Base-by-base conservation (phyloP, 768 basidiomycete species). In the Leccinum broughii region DNA sequence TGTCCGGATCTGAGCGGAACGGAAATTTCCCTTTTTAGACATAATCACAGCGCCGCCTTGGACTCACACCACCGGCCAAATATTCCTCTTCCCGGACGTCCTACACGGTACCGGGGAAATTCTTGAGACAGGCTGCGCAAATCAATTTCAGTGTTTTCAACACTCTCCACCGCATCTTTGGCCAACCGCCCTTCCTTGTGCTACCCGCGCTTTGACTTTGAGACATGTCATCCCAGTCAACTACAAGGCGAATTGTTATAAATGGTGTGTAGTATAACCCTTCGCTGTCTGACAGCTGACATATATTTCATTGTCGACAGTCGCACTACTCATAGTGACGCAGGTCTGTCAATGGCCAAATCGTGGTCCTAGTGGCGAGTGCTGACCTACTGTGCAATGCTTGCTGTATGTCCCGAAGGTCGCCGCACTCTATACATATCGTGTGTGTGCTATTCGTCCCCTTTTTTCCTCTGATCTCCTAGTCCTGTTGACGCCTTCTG, bases 381-480 rank as follows among this genome's bases (percentile, higher is more conserved):
- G 8, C 52, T 58, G 60, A 67, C 55, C 54, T 13, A 13, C 49
- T 53, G 39, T 28, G 11, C 15, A 35, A 60, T 28, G 26, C 48
- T 51, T 41, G 37, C 13, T 17, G 3, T 53, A 39, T 55, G 68
- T 52, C 24, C 10, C 28, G 61, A 83, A 93, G 90, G 87, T 86
- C 75, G 91, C 90, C 35, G 75, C 87, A 63, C 92, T 87, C 71
- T 92, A 91, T 71, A 87, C 90, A 32, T 77, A 91, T 61, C 80
- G 83, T 69, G 90, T 89, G 62, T 66, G 86, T 77, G 26, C 28
- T 56, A n/a, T 22, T 53, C 30, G 28, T 37, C 26, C 34, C 34
- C 4, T 28, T 17, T 14, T 13, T 37, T n/a, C n/a, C n/a, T 10
- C 39, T 4, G 3, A 15, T 37, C 50, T 49, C 2, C 58, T 34